Base-by-base conservation (phyloP, 2,329 filamentous ascomycete genomes). In the Beauveria brongniartii region DNA sequence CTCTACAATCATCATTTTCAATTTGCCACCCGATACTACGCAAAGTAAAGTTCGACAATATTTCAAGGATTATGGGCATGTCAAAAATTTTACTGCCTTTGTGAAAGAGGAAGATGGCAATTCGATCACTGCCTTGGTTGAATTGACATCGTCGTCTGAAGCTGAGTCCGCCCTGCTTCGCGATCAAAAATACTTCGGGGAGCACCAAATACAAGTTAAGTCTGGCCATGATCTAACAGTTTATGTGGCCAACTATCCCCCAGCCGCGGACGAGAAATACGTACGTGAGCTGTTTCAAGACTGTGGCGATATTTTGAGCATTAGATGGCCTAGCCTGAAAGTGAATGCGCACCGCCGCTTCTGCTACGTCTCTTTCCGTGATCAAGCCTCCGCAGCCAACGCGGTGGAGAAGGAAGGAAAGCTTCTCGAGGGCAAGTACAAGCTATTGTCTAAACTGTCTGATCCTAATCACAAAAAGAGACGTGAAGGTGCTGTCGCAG, bases 361-460 rank as follows among this genome's bases (percentile, higher is more conserved):
- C 76, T 97, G 92, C 77, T 99, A 99, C 72, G 81, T 97, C 7
- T 91, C 95, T n/a, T 97, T 97, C 71, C 82, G 86, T 53, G 84
- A 85, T 37, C 74, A 82, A 3, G 80, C 81, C n/a, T 82, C 84
- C 57, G 90, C 92, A 0, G 80, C 84, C 44, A 84, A 83, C 54
- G 92, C 92, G 1, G 88, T 87, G 0, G 76, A 84, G 62, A 82
- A 96, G 54, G 82, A 97, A 69, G 88, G 88, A 28, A 86, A 81
- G 61, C 71, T 86, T 24, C 74, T 96, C 0, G 88, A 88, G 26
- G 85, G 84, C 28, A 82, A 83, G 30, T 86, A 87, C 66, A 86
- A 82, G 65, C 80, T 99, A 1, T 75, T 87, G 46, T 89, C 85
- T 9, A 92, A 92, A 73, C 90, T 95, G 66, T 97, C 94, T 0